Base-by-base conservation (phyloP, 495 filamentous ascomycete genomes). In the Coniosporium apollinis region DNA sequence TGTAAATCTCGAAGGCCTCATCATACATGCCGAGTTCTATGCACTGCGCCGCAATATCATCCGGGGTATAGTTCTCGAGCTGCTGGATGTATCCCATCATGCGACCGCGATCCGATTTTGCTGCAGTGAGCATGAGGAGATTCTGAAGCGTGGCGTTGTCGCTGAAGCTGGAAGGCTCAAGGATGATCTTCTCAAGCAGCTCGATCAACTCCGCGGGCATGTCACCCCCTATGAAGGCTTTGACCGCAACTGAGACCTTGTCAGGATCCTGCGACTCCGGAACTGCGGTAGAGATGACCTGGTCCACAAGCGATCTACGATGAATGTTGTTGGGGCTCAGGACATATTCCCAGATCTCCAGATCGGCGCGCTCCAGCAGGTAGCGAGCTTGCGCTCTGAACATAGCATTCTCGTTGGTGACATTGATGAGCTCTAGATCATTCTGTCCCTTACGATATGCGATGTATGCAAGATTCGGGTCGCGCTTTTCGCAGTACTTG, bases 321-420 rank as follows among this genome's bases (percentile, higher is more conserved):
- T 96, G 82, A 34, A 87, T 65, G 55, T 96, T 99, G 67, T 94
- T 96, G 35, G 77, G 76, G 55, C 81, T 94, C 15, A 99, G 70
- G 7, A 94, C 86, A 50, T 93, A 99, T 30, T 63, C 63, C 91
- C 91, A 99, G 39, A 99, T 76, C 50, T 96, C 91, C 11, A 66
- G 48, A 52, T 96, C 91, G 31, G 77, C 76, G 35, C 91, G 74
- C 44, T 94, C 85, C 30, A 99, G 67, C 21, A 96, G 77, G 56
- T 99, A 96, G 13, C 91, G 76, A 28, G 86, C 86, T 58, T 99
- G 91, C 15, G 83, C 82, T 52, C 81, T 81, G 69, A 92, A 99
- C 91, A 99, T 99, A 6, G 82, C 72, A 62, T 99, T 99, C 59
- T 96, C 91, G 51, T 94, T 99, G 42, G 91, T 94, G 51, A 99